Conservation (phyloP, 495 filamentous ascomycete genomes). For the Friedmanniomyces simplex region DNA sequence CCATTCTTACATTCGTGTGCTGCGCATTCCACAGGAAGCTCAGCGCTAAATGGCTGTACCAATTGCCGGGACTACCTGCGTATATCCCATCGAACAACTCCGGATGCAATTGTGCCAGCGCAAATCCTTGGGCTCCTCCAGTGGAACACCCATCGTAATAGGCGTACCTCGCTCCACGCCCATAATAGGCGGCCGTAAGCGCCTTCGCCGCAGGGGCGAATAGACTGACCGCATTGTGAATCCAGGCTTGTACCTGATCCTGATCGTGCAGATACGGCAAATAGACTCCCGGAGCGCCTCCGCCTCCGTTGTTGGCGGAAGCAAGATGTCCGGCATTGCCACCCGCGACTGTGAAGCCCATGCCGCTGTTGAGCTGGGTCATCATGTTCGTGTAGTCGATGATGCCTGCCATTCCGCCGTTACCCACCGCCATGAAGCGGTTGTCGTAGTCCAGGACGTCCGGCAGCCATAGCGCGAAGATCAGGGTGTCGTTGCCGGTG, state of each 20-base stretch:
- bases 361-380: conserved; percentile 27
- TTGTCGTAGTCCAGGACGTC: conserved; percentile 21
- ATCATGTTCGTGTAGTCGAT: conserved; percentile 29
- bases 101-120: conserved; percentile 36
- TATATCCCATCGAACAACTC: conserved; percentile 36
- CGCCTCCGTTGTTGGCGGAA: conserved; percentile 21
- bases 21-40: conserved; percentile 37
- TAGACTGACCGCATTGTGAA: conserved; percentile 36
- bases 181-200: conserved; percentile 28
- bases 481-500: conserved; percentile 9
- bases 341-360: conserved; percentile 30
- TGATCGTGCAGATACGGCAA: conserved; percentile 29
- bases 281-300: conserved; percentile 17
- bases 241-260: conserved; percentile 35
- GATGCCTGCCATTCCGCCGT: conserved; percentile 33
- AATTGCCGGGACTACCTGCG: conserved; percentile 36
- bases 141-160: conserved; percentile 39
- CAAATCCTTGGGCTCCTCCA: conserved; percentile 40
- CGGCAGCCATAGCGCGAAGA: conserved; percentile 28
- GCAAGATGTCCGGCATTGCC: conserved; percentile 29
- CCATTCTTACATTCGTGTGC: conserved; percentile 21
- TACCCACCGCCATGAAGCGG: conserved; percentile 31
- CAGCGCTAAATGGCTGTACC: conserved; percentile 35
- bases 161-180: conserved; percentile 23
- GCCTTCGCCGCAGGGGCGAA: conserved; percentile 29